A percentile compares a stretch with the other conserved stretches of the same genome.
phyloP scores from a whole-genome alignment of 805 yeast species.

The Yarrowia sp. region DNA sequence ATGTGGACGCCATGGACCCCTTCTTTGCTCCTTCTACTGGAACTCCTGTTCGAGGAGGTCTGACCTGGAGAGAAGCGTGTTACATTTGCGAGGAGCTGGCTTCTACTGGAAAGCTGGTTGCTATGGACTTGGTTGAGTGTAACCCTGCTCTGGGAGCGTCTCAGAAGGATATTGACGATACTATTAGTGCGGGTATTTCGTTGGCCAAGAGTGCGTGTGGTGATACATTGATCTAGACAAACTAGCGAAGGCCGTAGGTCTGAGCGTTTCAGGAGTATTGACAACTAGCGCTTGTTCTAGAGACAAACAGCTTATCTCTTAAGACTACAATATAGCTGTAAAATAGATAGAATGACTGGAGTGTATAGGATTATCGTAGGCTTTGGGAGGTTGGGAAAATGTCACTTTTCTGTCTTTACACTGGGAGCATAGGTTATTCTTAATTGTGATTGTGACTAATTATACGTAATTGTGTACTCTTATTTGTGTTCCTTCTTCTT shows the following conservation, averaged over 20 bases:
- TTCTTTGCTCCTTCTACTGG: constrained; percentile 95
- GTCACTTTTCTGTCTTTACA: neutral
- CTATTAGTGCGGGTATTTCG: constrained; percentile 87
- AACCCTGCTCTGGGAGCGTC: constrained; percentile 84
- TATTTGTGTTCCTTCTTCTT: no score
- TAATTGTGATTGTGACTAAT: no score
- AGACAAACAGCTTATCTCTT: no score
- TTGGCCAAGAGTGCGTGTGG: constrained; percentile 93
- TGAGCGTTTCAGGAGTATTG: no score
- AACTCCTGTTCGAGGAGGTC: constrained; percentile 95
- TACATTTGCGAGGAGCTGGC: constrained; percentile 90
- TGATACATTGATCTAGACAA: constrained; percentile 63
- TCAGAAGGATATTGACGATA: constrained; percentile 73
- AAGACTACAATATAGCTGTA: neutral
- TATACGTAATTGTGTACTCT: no score
- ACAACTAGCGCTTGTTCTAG: no score
- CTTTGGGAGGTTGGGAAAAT: neutral
- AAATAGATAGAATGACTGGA: neutral
- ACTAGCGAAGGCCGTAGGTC: no score
- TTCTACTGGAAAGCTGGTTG: constrained; percentile 80
- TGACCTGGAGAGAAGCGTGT: constrained; percentile 90
- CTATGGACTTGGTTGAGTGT: constrained; percentile 89
- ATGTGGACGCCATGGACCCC: constrained; percentile 97
- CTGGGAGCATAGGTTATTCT: no score
- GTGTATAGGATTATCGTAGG: neutral